Base-by-base conservation (phyloP, 768 basidiomycete species). In the Termitomyces eurrhizus region DNA sequence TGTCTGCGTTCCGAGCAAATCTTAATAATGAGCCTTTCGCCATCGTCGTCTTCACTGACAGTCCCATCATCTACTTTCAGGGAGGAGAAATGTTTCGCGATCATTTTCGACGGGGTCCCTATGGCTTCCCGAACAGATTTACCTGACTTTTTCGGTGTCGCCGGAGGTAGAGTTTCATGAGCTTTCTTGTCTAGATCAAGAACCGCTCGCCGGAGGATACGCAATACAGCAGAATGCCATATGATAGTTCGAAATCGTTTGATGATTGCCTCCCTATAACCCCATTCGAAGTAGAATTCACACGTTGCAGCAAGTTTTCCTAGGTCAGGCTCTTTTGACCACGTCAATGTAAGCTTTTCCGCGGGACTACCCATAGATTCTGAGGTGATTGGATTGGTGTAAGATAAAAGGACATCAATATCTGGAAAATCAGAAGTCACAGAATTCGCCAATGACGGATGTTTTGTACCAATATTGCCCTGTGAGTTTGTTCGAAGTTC, bases 231-330 rank as follows among this genome's bases (percentile, higher is more conserved):
- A 0, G 87, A 84, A 16, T 85, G 85, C 90, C 93, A 97, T 18
- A 95, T 80, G 4, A 93, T 82, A 0, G 86, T 90, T 67, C 90
- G 80, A 68, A 95, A 94, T 12, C 92, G 86, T 64, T 92, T 92
- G 64, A 91, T 81, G 58, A 96, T 92, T 2, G 85, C 78, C 52
- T 92, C 89, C 66, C 80, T 87, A 53, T 92, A 87, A 0, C 94
- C 94, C 94, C 94, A 97, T 69, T 95, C 94, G 63, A 96, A 96
- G 70, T 87, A 90, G 51, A 87, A 79, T 72, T 97, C 95, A 75
- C 93, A 95, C 3, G 87, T 78, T 11, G 76, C 82, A 0, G 95
- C 93, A 16, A 95, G 81, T 57, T 82, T 84, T 16, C 81, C 82
- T 1, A 92, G 74, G 65, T 89, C 84, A 0, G 89, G 88, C 61